phyloP scores from a whole-genome alignment of 2,329 filamentous ascomycete genomes.

The Colletotrichum gloeosporioides region DNA sequence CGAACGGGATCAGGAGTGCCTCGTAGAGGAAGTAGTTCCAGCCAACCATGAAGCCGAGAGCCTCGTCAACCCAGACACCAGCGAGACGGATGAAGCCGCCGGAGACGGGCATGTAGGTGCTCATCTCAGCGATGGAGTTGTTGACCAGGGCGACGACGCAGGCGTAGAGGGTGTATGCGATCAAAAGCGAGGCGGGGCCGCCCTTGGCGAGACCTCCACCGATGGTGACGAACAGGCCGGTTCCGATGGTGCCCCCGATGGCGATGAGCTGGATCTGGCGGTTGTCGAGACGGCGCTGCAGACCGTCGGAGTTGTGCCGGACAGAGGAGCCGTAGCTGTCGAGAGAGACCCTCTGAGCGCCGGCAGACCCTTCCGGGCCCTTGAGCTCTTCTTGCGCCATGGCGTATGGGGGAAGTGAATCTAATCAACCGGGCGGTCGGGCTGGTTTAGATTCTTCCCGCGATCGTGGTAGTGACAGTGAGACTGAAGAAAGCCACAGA shows the following conservation, averaged over 20 bases:
- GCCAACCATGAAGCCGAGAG: conserved; percentile 59
- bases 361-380: conserved; percentile 1
- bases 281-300: conserved; percentile 40
- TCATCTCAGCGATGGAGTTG: conserved; percentile 31
- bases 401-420: not conserved
- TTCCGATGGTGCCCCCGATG: conserved; percentile 53
- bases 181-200: conserved; percentile 16
- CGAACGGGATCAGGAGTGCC: conserved; percentile 43
- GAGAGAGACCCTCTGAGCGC: not conserved
- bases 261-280: conserved; percentile 51
- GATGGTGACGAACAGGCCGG: conserved; percentile 53
- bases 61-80: conserved; percentile 56
- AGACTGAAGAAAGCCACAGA: not conserved
- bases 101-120: conserved; percentile 37
- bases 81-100: conserved; percentile 17
- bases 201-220: conserved; percentile 37
- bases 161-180: conserved; percentile 20
- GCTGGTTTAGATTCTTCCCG: not conserved
- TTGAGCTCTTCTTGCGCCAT: conserved; percentile 14
- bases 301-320: conserved; percentile 19
- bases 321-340: conserved; percentile 22
- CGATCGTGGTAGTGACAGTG: not conserved
- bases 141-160: conserved; percentile 45
- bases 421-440: not conserved
- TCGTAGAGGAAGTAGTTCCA: conserved; percentile 67